Conservation (phyloP, 768 basidiomycete genomes). For the Pulveroboletus ravenelii region DNA sequence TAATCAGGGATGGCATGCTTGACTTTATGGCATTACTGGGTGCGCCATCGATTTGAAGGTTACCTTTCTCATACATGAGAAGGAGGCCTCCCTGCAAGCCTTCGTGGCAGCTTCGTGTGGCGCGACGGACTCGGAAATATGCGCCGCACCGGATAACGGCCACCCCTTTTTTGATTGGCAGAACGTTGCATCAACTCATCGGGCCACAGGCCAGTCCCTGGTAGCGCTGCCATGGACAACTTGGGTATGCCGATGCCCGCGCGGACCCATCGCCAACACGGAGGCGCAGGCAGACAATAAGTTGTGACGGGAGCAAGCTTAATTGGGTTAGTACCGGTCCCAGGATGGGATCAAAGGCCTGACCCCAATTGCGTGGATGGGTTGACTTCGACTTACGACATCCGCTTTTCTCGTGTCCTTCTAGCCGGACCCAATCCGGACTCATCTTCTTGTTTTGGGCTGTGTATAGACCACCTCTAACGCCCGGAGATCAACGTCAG, state of each 20-base stretch:
- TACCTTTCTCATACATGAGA: constrained; percentile 11
- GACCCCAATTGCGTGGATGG: constrained; percentile 25
- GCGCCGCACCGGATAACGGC: constrained; percentile 23
- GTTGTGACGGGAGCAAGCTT: neutral
- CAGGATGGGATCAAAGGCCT: constrained; percentile 14
- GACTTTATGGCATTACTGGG: constrained; percentile 14
- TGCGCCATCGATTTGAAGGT: constrained; percentile 4
- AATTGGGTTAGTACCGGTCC: constrained; percentile 16
- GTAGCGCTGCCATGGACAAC: too few species aligned
- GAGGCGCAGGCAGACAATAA: neutral
- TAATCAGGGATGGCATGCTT: constrained; percentile 1
- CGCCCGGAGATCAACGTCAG: constrained; percentile 30
- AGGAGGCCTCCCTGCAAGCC: constrained; percentile 6
- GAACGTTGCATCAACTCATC: too few species aligned
- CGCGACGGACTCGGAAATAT: constrained; percentile 16
- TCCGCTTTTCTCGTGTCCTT: constrained; percentile 35
- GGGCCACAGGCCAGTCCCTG: too few species aligned
- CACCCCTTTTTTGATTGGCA: constrained; percentile 6
- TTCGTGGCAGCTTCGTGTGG: constrained; percentile 15
- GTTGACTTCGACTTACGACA: constrained; percentile 33
- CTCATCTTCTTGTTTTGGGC: constrained; percentile 15
- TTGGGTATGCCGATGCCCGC: too few species aligned
- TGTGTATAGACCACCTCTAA: constrained; percentile 21
- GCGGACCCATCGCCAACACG: too few species aligned
- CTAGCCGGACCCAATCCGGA: constrained; percentile 18